Conservation (phyloP, 1,284 basidiomycete genomes). For the Cystobasidium pallidum region DNA sequence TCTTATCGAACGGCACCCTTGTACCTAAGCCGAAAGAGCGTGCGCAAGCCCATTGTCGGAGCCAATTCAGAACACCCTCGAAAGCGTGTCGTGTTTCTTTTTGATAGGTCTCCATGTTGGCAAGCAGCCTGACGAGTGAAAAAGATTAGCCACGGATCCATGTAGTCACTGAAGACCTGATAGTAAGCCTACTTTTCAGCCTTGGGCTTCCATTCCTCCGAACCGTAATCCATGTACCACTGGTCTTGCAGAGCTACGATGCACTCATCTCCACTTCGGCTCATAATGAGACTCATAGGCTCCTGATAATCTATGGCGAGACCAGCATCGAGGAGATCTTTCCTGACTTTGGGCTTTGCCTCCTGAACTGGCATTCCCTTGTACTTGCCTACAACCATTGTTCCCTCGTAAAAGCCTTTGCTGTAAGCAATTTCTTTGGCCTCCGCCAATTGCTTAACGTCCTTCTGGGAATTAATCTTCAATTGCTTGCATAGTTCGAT, state of each 20-base stretch:
- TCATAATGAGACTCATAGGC: slow-evolving; percentile 89
- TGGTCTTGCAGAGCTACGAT: slow-evolving; percentile 98
- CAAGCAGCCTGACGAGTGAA: slow-evolving; percentile 65
- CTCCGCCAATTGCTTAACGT: slow-evolving; percentile 86
- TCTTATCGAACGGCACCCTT: slow-evolving; percentile 93
- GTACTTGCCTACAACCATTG: slow-evolving; percentile 86
- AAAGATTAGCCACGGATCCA: background rate
- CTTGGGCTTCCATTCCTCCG: slow-evolving; percentile 80
- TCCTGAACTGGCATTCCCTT: slow-evolving; percentile 85
- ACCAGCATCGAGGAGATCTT: slow-evolving; percentile 76
- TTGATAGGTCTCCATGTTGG: slow-evolving; percentile 86
- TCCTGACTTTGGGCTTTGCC: slow-evolving; percentile 85
- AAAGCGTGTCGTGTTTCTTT: slow-evolving; percentile 88
- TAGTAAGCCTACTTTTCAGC: slow-evolving; percentile 71
- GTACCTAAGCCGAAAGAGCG: slow-evolving; percentile 95
- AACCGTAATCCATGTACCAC: slow-evolving; percentile 99
- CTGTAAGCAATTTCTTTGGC: slow-evolving; percentile 99
- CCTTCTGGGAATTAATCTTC: slow-evolving; percentile 96
- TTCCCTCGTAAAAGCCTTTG: slow-evolving; percentile 94
- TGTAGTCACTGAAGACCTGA: no score
- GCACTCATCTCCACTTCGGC: slow-evolving; percentile 90
- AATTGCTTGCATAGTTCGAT: slow-evolving; percentile 83
- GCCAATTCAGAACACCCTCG: slow-evolving; percentile 88
- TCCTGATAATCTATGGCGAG: slow-evolving; percentile 91
- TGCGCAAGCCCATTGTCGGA: slow-evolving; percentile 99